phyloP scores from a whole-genome alignment of 345 rosid species.

The Cardiospermum halicacabum region DNA sequence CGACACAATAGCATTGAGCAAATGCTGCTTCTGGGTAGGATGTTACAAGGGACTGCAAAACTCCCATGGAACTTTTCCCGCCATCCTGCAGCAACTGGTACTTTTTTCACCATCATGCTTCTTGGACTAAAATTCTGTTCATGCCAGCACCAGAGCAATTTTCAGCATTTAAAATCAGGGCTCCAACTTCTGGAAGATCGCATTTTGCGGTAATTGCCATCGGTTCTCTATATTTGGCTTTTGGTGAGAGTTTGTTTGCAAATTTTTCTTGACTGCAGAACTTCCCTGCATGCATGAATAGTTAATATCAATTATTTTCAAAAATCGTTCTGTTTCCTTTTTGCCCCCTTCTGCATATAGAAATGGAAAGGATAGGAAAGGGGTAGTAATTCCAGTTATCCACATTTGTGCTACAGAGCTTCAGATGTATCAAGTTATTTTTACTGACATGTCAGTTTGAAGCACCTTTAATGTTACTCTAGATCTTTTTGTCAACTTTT shows the following conservation, averaged over 20 bases:
- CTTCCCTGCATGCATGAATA: neutral
- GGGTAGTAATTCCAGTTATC: neutral
- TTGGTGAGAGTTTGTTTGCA: neutral
- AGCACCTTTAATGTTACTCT: neutral
- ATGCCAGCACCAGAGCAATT: conserved; percentile 76
- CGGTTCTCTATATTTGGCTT: neutral
- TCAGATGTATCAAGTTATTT: neutral
- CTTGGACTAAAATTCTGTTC: conserved; percentile 96
- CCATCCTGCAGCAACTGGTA: conserved; percentile 97
- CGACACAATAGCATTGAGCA: conserved; percentile 91
- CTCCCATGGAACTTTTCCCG: conserved; percentile 87
- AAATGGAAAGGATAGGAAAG: neutral
- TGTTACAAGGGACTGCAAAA: conserved; percentile 84
- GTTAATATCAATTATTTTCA: neutral
- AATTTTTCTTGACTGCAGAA: neutral
- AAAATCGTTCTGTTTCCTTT: neutral
- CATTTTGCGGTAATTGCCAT: conserved; percentile 64
- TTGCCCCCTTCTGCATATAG: neutral
- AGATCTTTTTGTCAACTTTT: neutral
- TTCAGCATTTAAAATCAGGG: conserved; percentile 81
- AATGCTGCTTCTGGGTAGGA: conserved; percentile 87
- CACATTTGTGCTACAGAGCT: neutral
- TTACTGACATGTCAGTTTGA: neutral
- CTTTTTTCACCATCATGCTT: conserved; percentile 95
- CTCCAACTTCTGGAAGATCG: conserved; percentile 94